Conservation (phyloP, 1,139 yeast species). For the Protomyces macrosporus region DNA sequence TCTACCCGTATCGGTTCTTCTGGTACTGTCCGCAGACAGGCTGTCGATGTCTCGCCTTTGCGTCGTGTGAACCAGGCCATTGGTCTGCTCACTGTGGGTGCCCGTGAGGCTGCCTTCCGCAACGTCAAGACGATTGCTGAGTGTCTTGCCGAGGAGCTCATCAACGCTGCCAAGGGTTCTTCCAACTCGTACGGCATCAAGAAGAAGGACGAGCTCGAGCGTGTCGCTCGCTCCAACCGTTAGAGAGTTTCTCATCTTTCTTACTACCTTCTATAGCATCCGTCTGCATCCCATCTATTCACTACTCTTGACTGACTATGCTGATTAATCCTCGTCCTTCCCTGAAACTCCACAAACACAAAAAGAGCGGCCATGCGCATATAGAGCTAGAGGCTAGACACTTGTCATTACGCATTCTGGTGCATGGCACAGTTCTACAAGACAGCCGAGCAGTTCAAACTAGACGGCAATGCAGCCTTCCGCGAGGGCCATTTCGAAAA, state of each 20-base stretch:
- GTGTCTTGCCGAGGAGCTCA: slow-evolving; percentile 99
- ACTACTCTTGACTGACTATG: too few species aligned
- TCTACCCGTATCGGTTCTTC: slow-evolving; percentile 99
- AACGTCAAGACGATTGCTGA: slow-evolving; percentile 99
- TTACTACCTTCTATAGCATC: neutral
- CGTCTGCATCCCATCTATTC: too few species aligned
- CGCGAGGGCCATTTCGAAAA: slow-evolving; percentile 18
- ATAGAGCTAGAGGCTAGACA: too few species aligned
- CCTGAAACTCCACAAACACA: too few species aligned
- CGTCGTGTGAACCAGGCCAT: slow-evolving; percentile 99
- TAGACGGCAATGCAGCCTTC: slow-evolving; percentile 22
- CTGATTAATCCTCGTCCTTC: too few species aligned
- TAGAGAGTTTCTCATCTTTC: slow-evolving; percentile 39
- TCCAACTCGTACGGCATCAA: slow-evolving; percentile 99
- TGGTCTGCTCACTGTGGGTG: slow-evolving; percentile 94
- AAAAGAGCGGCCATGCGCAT: too few species aligned
- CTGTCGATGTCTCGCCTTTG: slow-evolving; percentile 99
- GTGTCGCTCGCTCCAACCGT: slow-evolving; percentile 99
- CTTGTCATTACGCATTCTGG: neutral
- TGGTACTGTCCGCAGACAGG: slow-evolving; percentile 99
- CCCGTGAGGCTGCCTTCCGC: slow-evolving; percentile 99
- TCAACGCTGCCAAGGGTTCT: slow-evolving; percentile 99
- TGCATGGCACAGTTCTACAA: slow-evolving; percentile 2
- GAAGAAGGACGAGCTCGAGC: slow-evolving; percentile 99
- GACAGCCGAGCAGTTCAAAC: slow-evolving; percentile 18